Percentiles rank a stretch among this genome's conserved stretches.
Conservation (phyloP, 148 eudicot genomes). For the Rhododendron molle region DNA sequence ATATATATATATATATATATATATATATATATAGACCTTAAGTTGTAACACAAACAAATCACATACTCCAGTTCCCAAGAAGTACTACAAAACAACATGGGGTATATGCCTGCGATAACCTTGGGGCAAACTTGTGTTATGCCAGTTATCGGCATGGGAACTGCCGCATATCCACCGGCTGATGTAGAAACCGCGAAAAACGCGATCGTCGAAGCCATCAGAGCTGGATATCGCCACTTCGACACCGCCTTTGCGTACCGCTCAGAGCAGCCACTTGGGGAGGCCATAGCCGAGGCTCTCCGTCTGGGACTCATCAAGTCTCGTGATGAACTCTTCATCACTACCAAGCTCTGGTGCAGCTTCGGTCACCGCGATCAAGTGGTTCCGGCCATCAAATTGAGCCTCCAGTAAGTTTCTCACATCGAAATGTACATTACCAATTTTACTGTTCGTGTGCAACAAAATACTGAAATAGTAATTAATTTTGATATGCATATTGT, state of each 20-base stretch:
- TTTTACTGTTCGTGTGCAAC: background rate
- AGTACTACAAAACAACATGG: constrained; percentile 3
- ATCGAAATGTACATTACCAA: no score
- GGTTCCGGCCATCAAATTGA: constrained; percentile 37
- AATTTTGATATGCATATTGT: no score
- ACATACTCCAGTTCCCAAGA: background rate
- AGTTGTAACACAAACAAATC: background rate
- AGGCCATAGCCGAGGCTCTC: constrained; percentile 41
- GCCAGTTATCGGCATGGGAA: constrained; percentile 52
- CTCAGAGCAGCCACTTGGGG: constrained; percentile 45
- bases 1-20: background rate
- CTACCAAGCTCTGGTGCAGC: constrained; percentile 56
- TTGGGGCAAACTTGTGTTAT: constrained; percentile 18
- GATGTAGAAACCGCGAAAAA: constrained; percentile 27
- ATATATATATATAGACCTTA: background rate
- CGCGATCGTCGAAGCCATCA: constrained; percentile 41
- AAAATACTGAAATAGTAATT: background rate
- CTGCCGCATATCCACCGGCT: constrained; percentile 40
- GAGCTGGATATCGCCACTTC: constrained; percentile 50
- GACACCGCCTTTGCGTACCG: constrained; percentile 51
- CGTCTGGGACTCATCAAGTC: constrained; percentile 37
- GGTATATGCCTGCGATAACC: background rate
- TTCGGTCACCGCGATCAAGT: constrained; percentile 47
- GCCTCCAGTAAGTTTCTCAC: constrained; percentile 36
- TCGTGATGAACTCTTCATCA: constrained; percentile 54